Base-by-base conservation (phyloP, 345 rosid species). In the Geranium rotundifolium region DNA sequence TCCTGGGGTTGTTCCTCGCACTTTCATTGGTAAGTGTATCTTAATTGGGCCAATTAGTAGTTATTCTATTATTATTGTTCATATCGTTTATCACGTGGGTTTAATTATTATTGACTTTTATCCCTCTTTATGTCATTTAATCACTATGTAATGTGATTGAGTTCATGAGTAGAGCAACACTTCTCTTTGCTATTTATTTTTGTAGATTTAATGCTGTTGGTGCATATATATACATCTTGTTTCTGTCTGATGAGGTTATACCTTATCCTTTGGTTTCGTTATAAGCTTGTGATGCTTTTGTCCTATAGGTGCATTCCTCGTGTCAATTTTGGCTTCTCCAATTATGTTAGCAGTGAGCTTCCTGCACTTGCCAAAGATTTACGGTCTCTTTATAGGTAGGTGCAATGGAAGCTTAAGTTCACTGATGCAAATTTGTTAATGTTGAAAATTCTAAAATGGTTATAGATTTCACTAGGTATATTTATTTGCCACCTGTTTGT, bases 1-100 rank as follows among this genome's bases (percentile, higher is more conserved):
- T 74, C 88, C 99, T 54, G 97, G 99, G 69, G 97, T 93, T 67
- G 97, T 93, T 67, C 97, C 96, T 70, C 97, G 97, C 66, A 87
- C 99, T 68, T 93, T 93, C 62, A 80, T 89, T 0, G 97, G 98
- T 85, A 74, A 63, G 68, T 50, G 13, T 46, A 7, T 56, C 15
- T 14, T 39, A 23, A 17, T 46, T 58, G 61, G 14, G 0, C 9
- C 17, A 39, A 16, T 56, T 17, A 17, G 29, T 57, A 18, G 34
- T 10, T 17, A 23, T 19, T 67, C 63, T 46, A 0, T 10, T 13
- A 17, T 15, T 54, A 5, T 19, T 20, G 1, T 0, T 13, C 19
- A 49, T 37, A 16, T 37, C 46, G 12, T 37, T 37, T 37, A 5
- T 10, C 46, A 6, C 46, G 46, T 3, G 46, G 9, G 12, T 10